phyloP scores from a whole-genome alignment of 1,284 basidiomycete genomes.

The Moniliophthora roreri region DNA sequence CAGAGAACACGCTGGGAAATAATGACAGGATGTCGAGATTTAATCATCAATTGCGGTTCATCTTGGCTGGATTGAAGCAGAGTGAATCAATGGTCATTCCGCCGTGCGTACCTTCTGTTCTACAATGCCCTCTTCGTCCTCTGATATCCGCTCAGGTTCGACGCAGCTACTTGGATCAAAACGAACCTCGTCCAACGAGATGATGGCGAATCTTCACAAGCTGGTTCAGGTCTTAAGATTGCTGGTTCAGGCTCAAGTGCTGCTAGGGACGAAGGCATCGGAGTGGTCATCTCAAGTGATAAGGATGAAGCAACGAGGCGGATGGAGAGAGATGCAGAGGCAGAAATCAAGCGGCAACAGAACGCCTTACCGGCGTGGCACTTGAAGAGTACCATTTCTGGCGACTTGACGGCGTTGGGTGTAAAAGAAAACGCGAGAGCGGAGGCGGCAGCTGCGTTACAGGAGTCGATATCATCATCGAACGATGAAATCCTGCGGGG shows the following conservation, averaged over 20 bases:
- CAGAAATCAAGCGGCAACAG: slow-evolving; percentile 80
- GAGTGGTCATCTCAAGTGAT: slow-evolving; percentile 79
- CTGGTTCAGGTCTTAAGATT: slow-evolving; percentile 63
- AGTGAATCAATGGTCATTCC: slow-evolving; percentile 88
- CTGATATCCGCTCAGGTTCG: slow-evolving; percentile 56
- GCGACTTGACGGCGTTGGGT: slow-evolving; percentile 86
- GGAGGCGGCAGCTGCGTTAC: slow-evolving; percentile 30
- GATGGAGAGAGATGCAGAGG: slow-evolving; percentile 67
- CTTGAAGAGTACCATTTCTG: slow-evolving; percentile 91
- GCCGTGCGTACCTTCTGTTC: slow-evolving; percentile 48
- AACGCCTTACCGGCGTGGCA: slow-evolving; percentile 94
- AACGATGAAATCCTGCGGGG: slow-evolving; percentile 73
- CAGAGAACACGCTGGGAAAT: slow-evolving; percentile 78
- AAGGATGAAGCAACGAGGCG: slow-evolving; percentile 73
- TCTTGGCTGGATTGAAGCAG: slow-evolving; percentile 84
- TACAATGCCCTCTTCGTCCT: slow-evolving; percentile 2
- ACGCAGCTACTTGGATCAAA: slow-evolving; percentile 79
- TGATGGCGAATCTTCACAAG: slow-evolving; percentile 50
- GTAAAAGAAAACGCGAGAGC: slow-evolving; percentile 61
- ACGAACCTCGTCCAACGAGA: slow-evolving; percentile 61
- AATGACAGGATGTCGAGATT: slow-evolving; percentile 96
- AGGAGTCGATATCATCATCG: slow-evolving; percentile 35
- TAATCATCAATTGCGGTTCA: slow-evolving; percentile 87
- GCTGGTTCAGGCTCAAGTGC: slow-evolving; percentile 64
- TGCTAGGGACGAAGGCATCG: slow-evolving; percentile 71